Conservation (phyloP, 768 basidiomycete genomes). For the Gymnopilus dilepis region DNA sequence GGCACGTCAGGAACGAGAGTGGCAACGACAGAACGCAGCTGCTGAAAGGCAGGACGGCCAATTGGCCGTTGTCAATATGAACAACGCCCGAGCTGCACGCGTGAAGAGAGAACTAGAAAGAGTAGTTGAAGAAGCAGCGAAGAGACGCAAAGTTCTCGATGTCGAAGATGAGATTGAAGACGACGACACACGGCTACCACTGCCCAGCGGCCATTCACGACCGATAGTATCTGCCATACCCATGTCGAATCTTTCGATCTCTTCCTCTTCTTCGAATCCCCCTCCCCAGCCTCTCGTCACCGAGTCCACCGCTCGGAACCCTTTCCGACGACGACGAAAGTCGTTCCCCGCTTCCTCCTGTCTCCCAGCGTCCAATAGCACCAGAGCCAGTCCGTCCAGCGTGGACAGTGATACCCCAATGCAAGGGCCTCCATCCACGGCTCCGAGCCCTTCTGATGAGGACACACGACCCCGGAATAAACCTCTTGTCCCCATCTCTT, state of each 20-base stretch:
- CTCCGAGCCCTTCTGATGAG: neutral
- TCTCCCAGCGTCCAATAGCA: neutral
- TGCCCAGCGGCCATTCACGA: neutral
- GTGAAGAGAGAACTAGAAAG: slow-evolving; percentile 14
- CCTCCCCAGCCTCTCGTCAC: slow-evolving; percentile 6
- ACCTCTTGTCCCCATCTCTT: neutral
- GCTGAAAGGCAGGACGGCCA: slow-evolving; percentile 1
- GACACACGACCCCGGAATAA: neutral
- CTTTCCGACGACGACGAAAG: slow-evolving; percentile 1
- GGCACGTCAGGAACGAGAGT: slow-evolving; percentile 1
- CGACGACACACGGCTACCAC: slow-evolving; percentile 15
- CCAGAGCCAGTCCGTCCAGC: neutral
- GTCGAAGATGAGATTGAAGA: slow-evolving; percentile 6
- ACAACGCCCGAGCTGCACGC: slow-evolving; percentile 11
- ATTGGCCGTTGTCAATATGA: slow-evolving; percentile 5
- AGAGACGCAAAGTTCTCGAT: neutral
- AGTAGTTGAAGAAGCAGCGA: slow-evolving; percentile 11
- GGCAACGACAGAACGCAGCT: slow-evolving; percentile 1
- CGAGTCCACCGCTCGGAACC: slow-evolving; percentile 23
- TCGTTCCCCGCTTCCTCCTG: neutral
- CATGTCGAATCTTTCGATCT: neutral
- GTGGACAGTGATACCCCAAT: neutral
- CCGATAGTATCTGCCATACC: neutral
- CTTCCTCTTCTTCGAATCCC: neutral
- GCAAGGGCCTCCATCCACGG: neutral